Evolutionary conservation across 495 filamentous ascomycete species (phyloP).

Genomic region (Penicillium robsamsonii): DNA sequence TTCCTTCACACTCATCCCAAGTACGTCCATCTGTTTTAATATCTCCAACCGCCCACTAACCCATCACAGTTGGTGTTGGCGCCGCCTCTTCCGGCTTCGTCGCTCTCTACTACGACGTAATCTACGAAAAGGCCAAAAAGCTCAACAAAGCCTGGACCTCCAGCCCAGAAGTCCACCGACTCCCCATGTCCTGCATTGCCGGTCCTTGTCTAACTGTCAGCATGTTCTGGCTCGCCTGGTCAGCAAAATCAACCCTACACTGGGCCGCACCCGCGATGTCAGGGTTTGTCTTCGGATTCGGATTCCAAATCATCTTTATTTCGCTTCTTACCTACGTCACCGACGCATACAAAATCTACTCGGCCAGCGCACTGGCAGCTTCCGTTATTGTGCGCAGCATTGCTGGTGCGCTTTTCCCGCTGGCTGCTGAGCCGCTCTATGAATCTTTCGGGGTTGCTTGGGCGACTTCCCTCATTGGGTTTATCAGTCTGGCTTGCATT

Average conservation of each 20-base stretch:
- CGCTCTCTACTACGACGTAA: constrained; percentile 54
- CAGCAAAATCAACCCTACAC: constrained; percentile 52
- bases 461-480: constrained; percentile 47
- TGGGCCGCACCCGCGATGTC: constrained; percentile 65
- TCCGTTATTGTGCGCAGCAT: constrained; percentile 58
- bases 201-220: constrained; percentile 60
- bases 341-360: constrained; percentile 71
- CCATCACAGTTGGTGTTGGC: constrained; percentile 34
- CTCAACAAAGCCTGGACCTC: constrained; percentile 39
- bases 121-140: constrained; percentile 44
- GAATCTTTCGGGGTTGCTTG: constrained; percentile 40
- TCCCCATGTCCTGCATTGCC: constrained; percentile 65
- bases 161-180: constrained; percentile 59
- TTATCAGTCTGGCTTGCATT: constrained; percentile 40
- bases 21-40: constrained; percentile 21
- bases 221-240: constrained; percentile 75
- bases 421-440: constrained; percentile 45
- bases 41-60: constrained; percentile 11
- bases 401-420: constrained; percentile 56
- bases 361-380: constrained; percentile 68
- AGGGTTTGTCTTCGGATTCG: constrained; percentile 66
- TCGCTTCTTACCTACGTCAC: constrained; percentile 72
- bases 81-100: constrained; percentile 38
- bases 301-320: constrained; percentile 65
- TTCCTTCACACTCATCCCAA: constrained; percentile 44